Evolutionary conservation across 2,329 filamentous ascomycete genomes (phyloP).

Genomic region (Phaeosphaeriaceae sp.): DNA sequence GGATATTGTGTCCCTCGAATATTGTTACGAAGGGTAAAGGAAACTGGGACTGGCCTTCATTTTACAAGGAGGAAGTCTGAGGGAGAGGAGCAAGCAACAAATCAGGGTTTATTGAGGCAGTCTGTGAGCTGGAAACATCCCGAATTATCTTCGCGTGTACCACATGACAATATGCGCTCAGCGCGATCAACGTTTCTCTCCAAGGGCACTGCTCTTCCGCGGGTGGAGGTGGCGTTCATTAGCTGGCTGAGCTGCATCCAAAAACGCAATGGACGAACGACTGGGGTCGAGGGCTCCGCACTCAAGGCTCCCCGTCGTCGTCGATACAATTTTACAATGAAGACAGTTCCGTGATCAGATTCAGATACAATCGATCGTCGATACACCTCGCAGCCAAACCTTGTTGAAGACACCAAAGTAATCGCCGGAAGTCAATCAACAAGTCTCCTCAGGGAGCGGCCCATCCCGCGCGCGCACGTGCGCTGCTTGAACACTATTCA

Average conservation of each 20-base stretch:
- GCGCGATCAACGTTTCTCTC: background rate
- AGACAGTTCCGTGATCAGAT: background rate
- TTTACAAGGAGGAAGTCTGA: too few species aligned
- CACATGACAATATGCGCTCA: background rate
- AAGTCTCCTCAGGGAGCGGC: background rate
- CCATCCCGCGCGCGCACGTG: background rate
- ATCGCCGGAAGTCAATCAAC: background rate
- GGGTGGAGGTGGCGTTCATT: conserved; percentile 6
- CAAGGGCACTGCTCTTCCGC: background rate
- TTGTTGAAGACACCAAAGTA: background rate
- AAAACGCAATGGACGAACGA: background rate
- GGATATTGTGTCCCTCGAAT: too few species aligned
- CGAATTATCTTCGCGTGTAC: background rate
- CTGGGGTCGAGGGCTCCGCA: background rate
- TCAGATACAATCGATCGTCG: background rate
- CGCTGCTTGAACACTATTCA: background rate
- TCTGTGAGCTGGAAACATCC: too few species aligned
- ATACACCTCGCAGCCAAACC: background rate
- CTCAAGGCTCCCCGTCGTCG: background rate
- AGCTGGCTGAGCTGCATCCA: conserved; percentile 5
- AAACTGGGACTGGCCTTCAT: too few species aligned
- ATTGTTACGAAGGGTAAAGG: too few species aligned
- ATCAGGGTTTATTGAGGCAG: too few species aligned
- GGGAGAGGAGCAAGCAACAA: too few species aligned
- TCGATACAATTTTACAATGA: background rate